Conservation (phyloP, 345 rosid species). For the Capsella bursapastoris region DNA sequence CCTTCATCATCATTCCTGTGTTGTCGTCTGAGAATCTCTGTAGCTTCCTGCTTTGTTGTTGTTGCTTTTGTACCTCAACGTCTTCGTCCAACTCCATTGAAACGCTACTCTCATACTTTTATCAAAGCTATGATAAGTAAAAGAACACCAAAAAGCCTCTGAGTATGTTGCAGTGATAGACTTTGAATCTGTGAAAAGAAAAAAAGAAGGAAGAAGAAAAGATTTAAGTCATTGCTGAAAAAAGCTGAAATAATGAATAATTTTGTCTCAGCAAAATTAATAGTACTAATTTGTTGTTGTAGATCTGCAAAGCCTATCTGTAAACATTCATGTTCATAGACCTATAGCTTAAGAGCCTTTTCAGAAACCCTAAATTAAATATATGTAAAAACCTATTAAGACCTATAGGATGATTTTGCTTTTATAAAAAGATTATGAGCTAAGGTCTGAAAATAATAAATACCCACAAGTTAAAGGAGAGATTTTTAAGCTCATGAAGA, state of each 20-base stretch:
- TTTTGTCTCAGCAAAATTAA: not conserved
- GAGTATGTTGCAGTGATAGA: conserved; percentile 54
- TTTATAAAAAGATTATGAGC: not conserved
- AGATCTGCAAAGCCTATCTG: conserved; percentile 37
- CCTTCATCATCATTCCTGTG: conserved; percentile 28
- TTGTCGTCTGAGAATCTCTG: conserved; percentile 50
- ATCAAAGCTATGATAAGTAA: conserved; percentile 49
- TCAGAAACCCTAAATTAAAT: conserved; percentile 43
- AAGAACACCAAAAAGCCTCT: conserved; percentile 49
- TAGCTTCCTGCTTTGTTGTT: conserved; percentile 62
- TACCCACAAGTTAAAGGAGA: not conserved
- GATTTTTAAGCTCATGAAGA: not conserved
- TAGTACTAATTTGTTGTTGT: conserved; percentile 15
- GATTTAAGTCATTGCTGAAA: conserved; percentile 27
- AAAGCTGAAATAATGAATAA: not conserved
- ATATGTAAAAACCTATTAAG: conserved; percentile 4
- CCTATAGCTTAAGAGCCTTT: conserved; percentile 42
- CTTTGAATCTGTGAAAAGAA: conserved; percentile 49
- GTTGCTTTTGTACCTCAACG: conserved; percentile 56
- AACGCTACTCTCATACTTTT: conserved; percentile 77
- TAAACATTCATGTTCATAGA: conserved; percentile 18
- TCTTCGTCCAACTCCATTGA: conserved; percentile 76
- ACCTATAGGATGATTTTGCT: not conserved
- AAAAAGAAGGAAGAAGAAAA: conserved; percentile 24
- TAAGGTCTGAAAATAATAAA: conserved; percentile 14